phyloP scores from a whole-genome alignment of 176 grass and related monocot species.

The Rhynchospora pubera region DNA sequence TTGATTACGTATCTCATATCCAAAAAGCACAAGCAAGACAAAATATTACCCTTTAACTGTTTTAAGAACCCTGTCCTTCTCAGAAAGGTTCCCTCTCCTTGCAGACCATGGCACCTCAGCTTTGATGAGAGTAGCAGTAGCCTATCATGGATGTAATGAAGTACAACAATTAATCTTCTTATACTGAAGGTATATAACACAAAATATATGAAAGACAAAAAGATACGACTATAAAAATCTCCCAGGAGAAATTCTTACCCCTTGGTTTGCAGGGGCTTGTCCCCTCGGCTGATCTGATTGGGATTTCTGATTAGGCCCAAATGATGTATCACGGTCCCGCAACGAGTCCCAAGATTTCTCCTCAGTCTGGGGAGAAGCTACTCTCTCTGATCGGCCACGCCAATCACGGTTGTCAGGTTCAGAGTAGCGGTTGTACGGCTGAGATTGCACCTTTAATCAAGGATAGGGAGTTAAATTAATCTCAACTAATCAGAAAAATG shows the following conservation, averaged over 20 bases:
- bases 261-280: background rate
- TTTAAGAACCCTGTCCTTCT: slow-evolving; percentile 91
- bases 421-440: slow-evolving; percentile 46
- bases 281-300: slow-evolving; percentile 39
- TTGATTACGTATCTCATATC: background rate
- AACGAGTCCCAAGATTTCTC: slow-evolving; percentile 85
- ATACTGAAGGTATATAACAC: background rate
- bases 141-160: slow-evolving; percentile 31
- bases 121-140: slow-evolving; percentile 62
- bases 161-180: background rate
- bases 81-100: slow-evolving; percentile 75
- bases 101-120: slow-evolving; percentile 93
- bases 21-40: slow-evolving; percentile 6
- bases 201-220: background rate
- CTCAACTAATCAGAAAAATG: background rate
- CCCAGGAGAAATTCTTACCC: background rate
- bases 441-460: slow-evolving; percentile 42
- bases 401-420: slow-evolving; percentile 84
- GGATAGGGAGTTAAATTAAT: background rate
- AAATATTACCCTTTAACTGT: slow-evolving; percentile 92
- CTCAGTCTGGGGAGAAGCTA: slow-evolving; percentile 29
- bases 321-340: slow-evolving; percentile 42
- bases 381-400: slow-evolving; percentile 53
- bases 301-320: slow-evolving; percentile 60
- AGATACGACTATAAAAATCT: background rate